Percentiles rank a stretch among this genome's conserved stretches.
phyloP scores from a whole-genome alignment of 441 rosid species.

The Eutrema salsugineum region DNA sequence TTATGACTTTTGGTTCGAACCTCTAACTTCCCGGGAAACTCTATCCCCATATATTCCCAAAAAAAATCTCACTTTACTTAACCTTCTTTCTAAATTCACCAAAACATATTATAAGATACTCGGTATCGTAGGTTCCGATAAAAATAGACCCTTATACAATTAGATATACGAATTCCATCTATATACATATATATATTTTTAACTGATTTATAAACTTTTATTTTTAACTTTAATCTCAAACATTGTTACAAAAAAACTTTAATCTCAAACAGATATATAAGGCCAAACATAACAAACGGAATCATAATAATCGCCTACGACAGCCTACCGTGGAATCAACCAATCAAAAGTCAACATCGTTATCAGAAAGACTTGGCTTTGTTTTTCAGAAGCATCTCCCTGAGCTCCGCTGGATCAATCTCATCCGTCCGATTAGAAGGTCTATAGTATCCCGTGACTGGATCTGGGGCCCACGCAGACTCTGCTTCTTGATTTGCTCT shows the following conservation, averaged over 20 bases:
- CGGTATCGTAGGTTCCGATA: too few species aligned
- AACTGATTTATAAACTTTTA: background rate
- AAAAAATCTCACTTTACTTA: too few species aligned
- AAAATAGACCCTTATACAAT: too few species aligned
- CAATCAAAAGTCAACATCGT: slow-evolving; percentile 20
- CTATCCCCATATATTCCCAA: too few species aligned
- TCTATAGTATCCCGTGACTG: slow-evolving; percentile 68
- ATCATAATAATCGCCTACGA: background rate
- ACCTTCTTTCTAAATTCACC: too few species aligned
- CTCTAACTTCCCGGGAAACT: too few species aligned
- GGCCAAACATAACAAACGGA: background rate
- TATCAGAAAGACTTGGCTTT: slow-evolving; percentile 36
- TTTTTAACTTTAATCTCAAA: background rate
- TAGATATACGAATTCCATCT: background rate
- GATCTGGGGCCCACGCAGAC: slow-evolving; percentile 70
- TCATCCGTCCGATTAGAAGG: slow-evolving; percentile 48
- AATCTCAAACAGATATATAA: background rate
- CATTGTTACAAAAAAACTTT: too few species aligned
- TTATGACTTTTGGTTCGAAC: too few species aligned
- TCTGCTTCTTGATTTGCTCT: slow-evolving; percentile 32
- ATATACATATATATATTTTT: background rate
- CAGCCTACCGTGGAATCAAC: background rate
- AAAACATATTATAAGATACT: too few species aligned
- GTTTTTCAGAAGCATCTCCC: slow-evolving; percentile 54
- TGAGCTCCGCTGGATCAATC: slow-evolving; percentile 68